Conservation (phyloP, 2,329 filamentous ascomycete species). For the Pestalotiopsis sp. region DNA sequence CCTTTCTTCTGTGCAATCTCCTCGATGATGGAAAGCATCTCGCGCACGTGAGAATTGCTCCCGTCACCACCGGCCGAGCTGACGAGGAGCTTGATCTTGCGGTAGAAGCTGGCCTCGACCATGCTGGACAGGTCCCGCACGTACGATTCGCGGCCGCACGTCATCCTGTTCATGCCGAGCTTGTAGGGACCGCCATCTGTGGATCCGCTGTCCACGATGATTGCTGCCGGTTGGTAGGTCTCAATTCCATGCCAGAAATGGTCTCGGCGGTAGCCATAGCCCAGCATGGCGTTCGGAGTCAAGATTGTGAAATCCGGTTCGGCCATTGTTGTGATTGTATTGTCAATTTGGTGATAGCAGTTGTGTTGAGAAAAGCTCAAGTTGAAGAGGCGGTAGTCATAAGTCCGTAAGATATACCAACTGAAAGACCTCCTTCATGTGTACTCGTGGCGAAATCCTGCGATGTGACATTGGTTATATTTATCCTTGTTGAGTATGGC, state of each 20-base stretch:
- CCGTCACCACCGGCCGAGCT: slow-evolving; percentile 44
- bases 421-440: too few relatives aligned
- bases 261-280: slow-evolving; percentile 30
- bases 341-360: not conserved
- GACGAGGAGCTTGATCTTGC: slow-evolving; percentile 29
- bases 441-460: too few relatives aligned
- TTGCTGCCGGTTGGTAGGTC: slow-evolving; percentile 29
- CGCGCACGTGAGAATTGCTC: slow-evolving; percentile 39
- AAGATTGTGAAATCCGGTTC: slow-evolving; percentile 23
- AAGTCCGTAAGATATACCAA: too few relatives aligned
- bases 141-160: slow-evolving; percentile 12
- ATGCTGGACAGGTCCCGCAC: slow-evolving; percentile 25
- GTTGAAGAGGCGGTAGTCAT: too few relatives aligned
- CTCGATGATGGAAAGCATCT: slow-evolving; percentile 38
- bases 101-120: slow-evolving; percentile 23
- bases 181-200: slow-evolving; percentile 32
- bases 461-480: too few relatives aligned
- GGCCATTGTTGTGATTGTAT: not conserved
- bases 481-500: too few relatives aligned
- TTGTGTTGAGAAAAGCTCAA: too few relatives aligned
- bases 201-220: slow-evolving; percentile 37
- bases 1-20: slow-evolving; percentile 31
- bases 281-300: slow-evolving; percentile 34
- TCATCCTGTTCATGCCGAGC: slow-evolving; percentile 15
- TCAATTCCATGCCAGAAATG: slow-evolving; percentile 32